Base-by-base conservation (phyloP, 768 basidiomycete species). In the Hemileccinum rubropunctum region DNA sequence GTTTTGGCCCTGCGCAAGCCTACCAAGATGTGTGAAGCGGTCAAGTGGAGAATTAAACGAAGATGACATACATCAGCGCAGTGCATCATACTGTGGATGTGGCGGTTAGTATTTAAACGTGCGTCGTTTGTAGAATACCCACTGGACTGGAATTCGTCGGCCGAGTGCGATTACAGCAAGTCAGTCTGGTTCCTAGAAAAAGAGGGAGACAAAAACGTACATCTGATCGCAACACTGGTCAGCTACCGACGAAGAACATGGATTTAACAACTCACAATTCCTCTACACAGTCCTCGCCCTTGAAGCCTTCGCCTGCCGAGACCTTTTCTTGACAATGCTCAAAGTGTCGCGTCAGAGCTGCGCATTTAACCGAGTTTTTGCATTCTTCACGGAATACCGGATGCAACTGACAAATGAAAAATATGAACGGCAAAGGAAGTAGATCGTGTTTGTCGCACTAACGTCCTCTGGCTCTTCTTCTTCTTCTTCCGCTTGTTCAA, bases 241-340 rank as follows among this genome's bases (percentile, higher is more conserved):
- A 53, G 36, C 18, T 33, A 20, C 52, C 13, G 30, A 47, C 13
- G 43, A 5, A 35, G 30, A 35, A 26, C 9, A 41, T 10, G n/a
- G 11, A 42, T 13, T 34, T 27, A 4, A 4, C 32, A n/a, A 80
- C 86, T 68, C 59, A 89, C 88, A 92, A 67, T 77, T 92, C 91
- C 72, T 93, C 90, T 33, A 94, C 87, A 64, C 92, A 95, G 65
- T 95, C 92, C 76, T 95, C 94, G 55, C 83, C 83, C 66, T 90
- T 85, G 80, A 79, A 91, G 34, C 91, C 93, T 61, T 93, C 64
- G 23, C 93, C 94, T 27, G 75, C 76, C 51, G 82, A 71, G 41
- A 97, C 84, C 73, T 91, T 94, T 70, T 94, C 88, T 65, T 89
- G 80, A 70, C 94, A 95, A 64, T 94, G 89, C 51, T 86, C 79